These are phyloP conservation scores for Clonostachys rosea DNA, from an alignment of 2,329 filamentous ascomycete species.

Conservation along the genomic window DNA sequence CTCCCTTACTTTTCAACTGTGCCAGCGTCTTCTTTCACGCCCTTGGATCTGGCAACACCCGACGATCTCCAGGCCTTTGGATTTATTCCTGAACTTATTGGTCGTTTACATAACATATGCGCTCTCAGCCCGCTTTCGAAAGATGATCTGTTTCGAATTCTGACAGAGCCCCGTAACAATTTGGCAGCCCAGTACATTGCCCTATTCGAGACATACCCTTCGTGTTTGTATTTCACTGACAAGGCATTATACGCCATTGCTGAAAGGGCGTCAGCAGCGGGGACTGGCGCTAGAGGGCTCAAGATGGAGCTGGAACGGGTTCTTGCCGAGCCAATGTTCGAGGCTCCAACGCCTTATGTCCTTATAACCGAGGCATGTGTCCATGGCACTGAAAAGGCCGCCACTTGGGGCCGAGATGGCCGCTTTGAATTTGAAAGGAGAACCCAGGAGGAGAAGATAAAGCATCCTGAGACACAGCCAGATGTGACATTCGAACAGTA, in stretches of 20 bases:
- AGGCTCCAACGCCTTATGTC: constrained; percentile 72
- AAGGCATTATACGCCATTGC: constrained; percentile 80
- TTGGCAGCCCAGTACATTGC: constrained; percentile 85
- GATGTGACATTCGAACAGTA: constrained; percentile 31
- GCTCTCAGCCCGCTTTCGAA: constrained; percentile 72
- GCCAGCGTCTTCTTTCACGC: constrained; percentile 39
- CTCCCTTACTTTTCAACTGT: constrained; percentile 47
- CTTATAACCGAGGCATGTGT: constrained; percentile 69
- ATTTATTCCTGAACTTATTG: constrained; percentile 92
- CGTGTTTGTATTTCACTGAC: constrained; percentile 77
- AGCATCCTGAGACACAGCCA: constrained; percentile 23
- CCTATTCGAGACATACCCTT: constrained; percentile 76
- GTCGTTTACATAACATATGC: constrained; percentile 87
- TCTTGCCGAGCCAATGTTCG: constrained; percentile 76
- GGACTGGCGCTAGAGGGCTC: constrained; percentile 74
- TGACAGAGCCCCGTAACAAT: constrained; percentile 89
- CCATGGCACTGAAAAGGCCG: constrained; percentile 52
- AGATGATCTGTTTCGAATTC: constrained; percentile 71
- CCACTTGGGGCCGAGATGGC: constrained; percentile 66
- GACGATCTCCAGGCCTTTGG: constrained; percentile 79
- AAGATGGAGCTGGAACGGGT: constrained; percentile 79
- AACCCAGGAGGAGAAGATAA: constrained; percentile 51
- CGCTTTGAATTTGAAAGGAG: constrained; percentile 64
- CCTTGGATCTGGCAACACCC: constrained; percentile 69
- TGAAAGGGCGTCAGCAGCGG: constrained; percentile 51